Evolutionary conservation across 352 stramenopile species (phyloP), one percentile per base, ranked within the genome.

Genomic region (Phytopythium helicoides): DNA sequence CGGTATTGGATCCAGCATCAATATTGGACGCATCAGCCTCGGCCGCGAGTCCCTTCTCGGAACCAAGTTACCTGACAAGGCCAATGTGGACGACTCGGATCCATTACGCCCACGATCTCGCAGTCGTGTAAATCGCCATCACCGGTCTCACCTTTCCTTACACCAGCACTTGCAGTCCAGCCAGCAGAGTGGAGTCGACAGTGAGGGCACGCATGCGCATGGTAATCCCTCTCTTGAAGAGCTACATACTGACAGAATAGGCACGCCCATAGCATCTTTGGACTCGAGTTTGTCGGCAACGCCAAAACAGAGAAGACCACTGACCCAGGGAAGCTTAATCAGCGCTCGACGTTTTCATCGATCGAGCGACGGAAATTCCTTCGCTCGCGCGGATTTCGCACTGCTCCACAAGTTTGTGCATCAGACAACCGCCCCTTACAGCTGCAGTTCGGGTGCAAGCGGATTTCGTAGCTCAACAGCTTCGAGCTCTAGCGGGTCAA

Each of bases 331-430:
- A 9, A 74, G 63, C n/a, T 36, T 16, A 2, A 58, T 34, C 28
- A 61, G 67, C 3, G 62, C 54, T 40, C 66, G 70, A 46, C 65
- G 72, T 4, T 44, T 73, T 18, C 58, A 73, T 41, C 69, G 68
- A 18, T 56, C 18, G 3, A 67, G 55, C 0, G 73, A 74, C n/a
- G 54, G 60, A 5, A 52, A 42, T 9, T 63, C 52, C 37, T 42
- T 64, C 52, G 45, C 45, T 39, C 52, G 60, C 11, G 56, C 62
- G 0, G 75, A 87, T 25, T 87, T 86, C 54, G 68, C 76, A 10
- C 58, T 84, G 22, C 84, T 89, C 62, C 76, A 89, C 66, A 80
- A 81, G 37, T 89, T 88, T 33, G 66, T 92, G 26, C 81, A 92
- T 39, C 76, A 87, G 45, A 72, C 37, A 9, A 56, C 47, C 5